Evolutionary conservation across 306 rosid genomes (phyloP).

Genomic region (Dryas alaskensis): DNA sequence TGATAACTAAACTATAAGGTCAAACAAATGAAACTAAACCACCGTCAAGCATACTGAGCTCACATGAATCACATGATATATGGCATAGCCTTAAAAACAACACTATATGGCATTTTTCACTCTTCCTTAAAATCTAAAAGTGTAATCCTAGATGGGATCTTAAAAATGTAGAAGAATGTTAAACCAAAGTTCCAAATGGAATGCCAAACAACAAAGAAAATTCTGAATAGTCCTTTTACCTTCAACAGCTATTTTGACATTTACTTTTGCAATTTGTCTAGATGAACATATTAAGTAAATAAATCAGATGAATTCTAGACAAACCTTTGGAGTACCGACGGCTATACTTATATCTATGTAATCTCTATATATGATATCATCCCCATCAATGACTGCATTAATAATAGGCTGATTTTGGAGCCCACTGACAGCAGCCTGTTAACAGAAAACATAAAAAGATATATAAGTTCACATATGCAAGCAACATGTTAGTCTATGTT

Average conservation of each 20-base stretch:
- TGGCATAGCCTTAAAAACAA: too few relatives aligned
- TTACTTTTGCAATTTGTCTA: background rate
- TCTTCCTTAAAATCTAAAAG: background rate
- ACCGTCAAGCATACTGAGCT: background rate
- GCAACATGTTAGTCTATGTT: conserved; percentile 5
- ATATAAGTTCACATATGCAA: conserved; percentile 8
- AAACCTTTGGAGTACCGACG: conserved; percentile 78
- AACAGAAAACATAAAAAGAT: conserved; percentile 18
- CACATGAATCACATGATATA: background rate
- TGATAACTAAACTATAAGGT: background rate
- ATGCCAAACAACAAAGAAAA: background rate
- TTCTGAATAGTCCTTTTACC: background rate
- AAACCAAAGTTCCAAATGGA: background rate
- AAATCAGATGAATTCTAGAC: conserved; percentile 6
- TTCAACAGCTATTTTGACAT: background rate
- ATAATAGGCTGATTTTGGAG: conserved; percentile 76
- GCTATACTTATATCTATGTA: conserved; percentile 78
- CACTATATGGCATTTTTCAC: background rate
- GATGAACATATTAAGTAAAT: background rate
- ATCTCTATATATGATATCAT: conserved; percentile 78
- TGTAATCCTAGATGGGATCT: background rate
- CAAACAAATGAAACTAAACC: background rate
- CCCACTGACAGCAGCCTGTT: conserved; percentile 78
- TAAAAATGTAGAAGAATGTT: background rate
- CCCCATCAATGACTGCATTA: conserved; percentile 89